Evolutionary conservation across 1,284 basidiomycete species (phyloP).

Genomic region (Melampsora americana): DNA sequence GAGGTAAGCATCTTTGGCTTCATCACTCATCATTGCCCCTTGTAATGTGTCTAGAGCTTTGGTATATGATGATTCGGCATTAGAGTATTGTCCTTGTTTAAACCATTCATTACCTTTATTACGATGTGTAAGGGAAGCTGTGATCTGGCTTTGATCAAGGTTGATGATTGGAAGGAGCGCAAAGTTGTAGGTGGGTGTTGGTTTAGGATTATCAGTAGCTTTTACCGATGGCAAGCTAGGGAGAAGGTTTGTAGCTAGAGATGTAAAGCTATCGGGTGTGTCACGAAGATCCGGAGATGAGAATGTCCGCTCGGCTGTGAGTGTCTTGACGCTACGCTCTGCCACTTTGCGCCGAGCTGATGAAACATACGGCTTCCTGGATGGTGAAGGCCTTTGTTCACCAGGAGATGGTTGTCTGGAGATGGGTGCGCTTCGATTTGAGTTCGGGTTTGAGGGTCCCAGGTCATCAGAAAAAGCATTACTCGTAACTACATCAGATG

Average conservation of each 20-base stretch:
- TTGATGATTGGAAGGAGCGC: constrained; percentile 10
- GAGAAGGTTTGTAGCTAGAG: not conserved
- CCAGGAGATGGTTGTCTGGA: not conserved
- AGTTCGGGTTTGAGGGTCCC: not conserved
- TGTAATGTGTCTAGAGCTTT: constrained; percentile 60
- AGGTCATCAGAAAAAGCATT: constrained; percentile 18
- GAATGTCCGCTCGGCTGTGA: not conserved
- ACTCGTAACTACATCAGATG: not conserved
- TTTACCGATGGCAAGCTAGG: not conserved
- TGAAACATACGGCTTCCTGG: constrained; percentile 35
- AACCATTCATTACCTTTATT: constrained; percentile 72
- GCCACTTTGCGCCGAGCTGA: constrained; percentile 32
- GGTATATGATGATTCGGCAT: constrained; percentile 73
- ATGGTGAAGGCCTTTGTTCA: not conserved
- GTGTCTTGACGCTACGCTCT: constrained; percentile 15
- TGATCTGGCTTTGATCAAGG: constrained; percentile 20
- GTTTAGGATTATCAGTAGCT: not conserved
- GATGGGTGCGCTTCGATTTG: not conserved
- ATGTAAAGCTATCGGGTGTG: not conserved
- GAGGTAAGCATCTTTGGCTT: constrained; percentile 64
- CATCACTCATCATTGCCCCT: not conserved
- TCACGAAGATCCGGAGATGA: not conserved
- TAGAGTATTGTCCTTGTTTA: constrained; percentile 84
- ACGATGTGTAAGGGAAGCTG: constrained; percentile 23
- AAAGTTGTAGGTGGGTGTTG: not conserved